These are phyloP conservation scores for Saccharum spontaneum DNA, from an alignment of 176 grass and related monocot species.

Conservation along the genomic window DNA sequence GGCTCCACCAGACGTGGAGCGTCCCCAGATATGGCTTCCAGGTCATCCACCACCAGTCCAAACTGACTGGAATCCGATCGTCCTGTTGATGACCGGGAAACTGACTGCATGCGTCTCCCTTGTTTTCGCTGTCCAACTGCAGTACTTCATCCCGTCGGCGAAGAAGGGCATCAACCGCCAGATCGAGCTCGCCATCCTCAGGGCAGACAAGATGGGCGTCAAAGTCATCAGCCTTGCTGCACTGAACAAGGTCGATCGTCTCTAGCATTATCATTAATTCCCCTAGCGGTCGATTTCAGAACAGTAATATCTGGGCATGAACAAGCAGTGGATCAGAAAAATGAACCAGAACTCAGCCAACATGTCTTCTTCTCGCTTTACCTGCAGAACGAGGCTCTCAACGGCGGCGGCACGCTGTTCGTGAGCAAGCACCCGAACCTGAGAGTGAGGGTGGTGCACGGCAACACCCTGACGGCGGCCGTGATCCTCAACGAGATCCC, in stretches of 20 bases:
- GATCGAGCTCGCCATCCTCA: constrained; percentile 86
- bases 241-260: constrained; percentile 68
- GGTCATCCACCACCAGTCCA: constrained; percentile 13
- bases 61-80: not conserved
- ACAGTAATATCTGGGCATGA: not conserved
- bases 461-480: constrained; percentile 92
- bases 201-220: constrained; percentile 83
- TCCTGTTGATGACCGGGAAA: not conserved
- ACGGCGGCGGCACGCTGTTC: constrained; percentile 86
- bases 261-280: not conserved
- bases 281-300: not conserved
- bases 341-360: not conserved
- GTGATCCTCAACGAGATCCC: constrained; percentile 92
- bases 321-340: not conserved
- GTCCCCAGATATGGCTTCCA: constrained; percentile 90
- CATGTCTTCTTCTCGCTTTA: not conserved
- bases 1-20: constrained; percentile 73
- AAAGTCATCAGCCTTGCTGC: constrained; percentile 92
- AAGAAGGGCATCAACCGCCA: constrained; percentile 79
- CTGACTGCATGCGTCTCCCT: not conserved
- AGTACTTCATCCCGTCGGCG: constrained; percentile 83
- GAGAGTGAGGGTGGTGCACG: constrained; percentile 80
- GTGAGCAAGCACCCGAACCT: constrained; percentile 69
- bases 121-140: not conserved
- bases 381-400: constrained; percentile 75